Evolutionary conservation across 148 eudicot genomes (phyloP), one percentile per base, ranked within the genome.

Genomic region (Camellia japonica): DNA sequence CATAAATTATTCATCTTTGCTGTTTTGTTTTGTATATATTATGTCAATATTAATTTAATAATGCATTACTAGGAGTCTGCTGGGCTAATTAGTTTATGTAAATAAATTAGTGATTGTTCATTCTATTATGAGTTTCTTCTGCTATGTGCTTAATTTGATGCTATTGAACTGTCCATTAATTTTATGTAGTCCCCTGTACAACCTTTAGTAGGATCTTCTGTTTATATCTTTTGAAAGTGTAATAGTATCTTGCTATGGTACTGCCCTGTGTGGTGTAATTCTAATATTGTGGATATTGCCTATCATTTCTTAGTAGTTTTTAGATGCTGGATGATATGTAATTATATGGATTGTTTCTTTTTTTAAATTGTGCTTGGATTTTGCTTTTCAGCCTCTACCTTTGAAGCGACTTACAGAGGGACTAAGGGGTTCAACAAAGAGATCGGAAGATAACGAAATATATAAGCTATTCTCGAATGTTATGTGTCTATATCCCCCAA

Each of bases 331-430:
- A 52, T 60, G 52, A 63, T 58, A 13, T 46, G 54, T 75, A 19
- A 46, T 30, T 19, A 1, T 60, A 8, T 30, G 56, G 49, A 46
- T 15, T 16, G 38, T 47, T 61, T 71, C 59, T 6, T 78, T 60
- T 43, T 49, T 54, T 19, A 51, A 58, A n/a, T 71, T 54, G 12
- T 7, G 20, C 49, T 82, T 83, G 43, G 61, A 23, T 70, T 76
- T 71, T 71, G 51, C 62, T 83, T 81, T 79, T 52, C 93, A 97
- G 99, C 99, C 99, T 77, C 98, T 94, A 51, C 85, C 98, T 47
- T 76, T 97, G 79, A 92, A 90, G 87, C 92, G 86, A 83, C 93
- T 97, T 79, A 88, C 97, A 11, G 99, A 96, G 80, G 97, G 97
- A 80, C 86, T 97, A n/a, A 92, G 86, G 84, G 84, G 38, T 30